phyloP scores from a whole-genome alignment of 208 protist species.

The Wallacemonas collosoma region DNA sequence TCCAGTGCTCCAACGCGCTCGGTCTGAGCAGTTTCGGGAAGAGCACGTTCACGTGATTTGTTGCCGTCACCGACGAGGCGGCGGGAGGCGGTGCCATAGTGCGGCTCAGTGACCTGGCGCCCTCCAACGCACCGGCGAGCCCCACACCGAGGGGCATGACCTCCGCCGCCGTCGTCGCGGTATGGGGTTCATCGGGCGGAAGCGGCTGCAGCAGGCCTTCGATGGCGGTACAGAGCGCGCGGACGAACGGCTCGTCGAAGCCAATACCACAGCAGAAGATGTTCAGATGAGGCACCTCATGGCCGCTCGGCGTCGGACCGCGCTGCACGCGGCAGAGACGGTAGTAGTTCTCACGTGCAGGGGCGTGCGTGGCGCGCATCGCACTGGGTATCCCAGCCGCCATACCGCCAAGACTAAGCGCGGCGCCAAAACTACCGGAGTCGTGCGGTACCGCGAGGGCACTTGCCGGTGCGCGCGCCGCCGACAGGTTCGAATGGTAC shows the following conservation, averaged over 20 bases:
- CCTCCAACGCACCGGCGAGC: neutral
- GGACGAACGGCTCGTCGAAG: conserved; percentile 48
- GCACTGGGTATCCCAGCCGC: neutral
- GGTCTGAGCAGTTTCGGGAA: conserved; percentile 13
- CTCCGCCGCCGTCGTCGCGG: conserved; percentile 8
- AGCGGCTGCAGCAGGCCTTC: conserved; percentile 47
- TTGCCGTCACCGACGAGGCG: neutral
- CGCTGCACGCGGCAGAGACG: conserved; percentile 29
- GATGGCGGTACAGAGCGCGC: conserved; percentile 42
- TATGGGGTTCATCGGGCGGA: conserved; percentile 4
- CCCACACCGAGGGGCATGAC: conserved; percentile 3
- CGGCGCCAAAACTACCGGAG: conserved; percentile 17
- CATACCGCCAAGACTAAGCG: conserved; percentile 16
- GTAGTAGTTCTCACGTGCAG: conserved; percentile 42
- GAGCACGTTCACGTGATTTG: neutral
- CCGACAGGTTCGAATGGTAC: neutral
- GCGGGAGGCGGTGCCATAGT: conserved; percentile 1
- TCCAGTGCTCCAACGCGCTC: conserved; percentile 32
- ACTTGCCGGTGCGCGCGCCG: neutral
- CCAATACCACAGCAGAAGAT: conserved; percentile 68
- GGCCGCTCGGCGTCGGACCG: conserved; percentile 29
- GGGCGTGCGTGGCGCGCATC: neutral
- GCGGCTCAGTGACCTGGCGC: neutral
- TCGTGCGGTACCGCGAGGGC: conserved; percentile 16
- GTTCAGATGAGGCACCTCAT: conserved; percentile 44